phyloP scores from a whole-genome alignment of 2,329 filamentous ascomycete species.

The Penicillium freii region DNA sequence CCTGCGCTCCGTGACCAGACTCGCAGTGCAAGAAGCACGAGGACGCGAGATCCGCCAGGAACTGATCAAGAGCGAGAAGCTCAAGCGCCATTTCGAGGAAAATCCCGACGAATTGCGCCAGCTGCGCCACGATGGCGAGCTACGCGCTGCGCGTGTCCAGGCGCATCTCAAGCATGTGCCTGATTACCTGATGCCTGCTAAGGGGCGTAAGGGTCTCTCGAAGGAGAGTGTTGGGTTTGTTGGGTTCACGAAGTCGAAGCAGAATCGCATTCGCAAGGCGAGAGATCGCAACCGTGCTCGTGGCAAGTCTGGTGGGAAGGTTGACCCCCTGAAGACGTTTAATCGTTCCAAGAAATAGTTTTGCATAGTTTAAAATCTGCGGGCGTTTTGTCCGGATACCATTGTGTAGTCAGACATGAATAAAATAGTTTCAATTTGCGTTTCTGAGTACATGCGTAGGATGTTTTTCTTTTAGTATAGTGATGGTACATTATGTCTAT shows the following conservation, averaged over 20 bases:
- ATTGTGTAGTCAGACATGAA: conserved; percentile 14
- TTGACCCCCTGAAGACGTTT: conserved; percentile 86
- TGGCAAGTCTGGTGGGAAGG: conserved; percentile 56
- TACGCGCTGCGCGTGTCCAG: conserved; percentile 78
- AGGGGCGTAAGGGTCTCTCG: conserved; percentile 66
- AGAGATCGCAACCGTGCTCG: conserved; percentile 45
- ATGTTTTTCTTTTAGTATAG: background rate
- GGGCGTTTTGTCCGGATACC: conserved; percentile 12
- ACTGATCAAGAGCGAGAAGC: conserved; percentile 86
- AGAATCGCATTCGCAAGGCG: conserved; percentile 53
- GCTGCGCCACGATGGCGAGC: conserved; percentile 83
- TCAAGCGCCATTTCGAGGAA: conserved; percentile 95
- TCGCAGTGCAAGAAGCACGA: conserved; percentile 85
- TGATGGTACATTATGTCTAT: background rate
- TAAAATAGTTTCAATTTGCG: conserved; percentile 17
- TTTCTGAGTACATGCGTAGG: background rate
- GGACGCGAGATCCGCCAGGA: conserved; percentile 85
- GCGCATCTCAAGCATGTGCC: conserved; percentile 91
- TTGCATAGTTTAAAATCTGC: conserved; percentile 10
- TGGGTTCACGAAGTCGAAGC: conserved; percentile 54
- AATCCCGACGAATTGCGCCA: conserved; percentile 87
- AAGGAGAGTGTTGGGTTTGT: conserved; percentile 73
- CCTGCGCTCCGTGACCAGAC: conserved; percentile 80
- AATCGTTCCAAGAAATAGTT: conserved; percentile 54
- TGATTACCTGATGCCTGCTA: conserved; percentile 83